Evolutionary conservation across 148 eudicot species (phyloP).

Genomic region (Fagopyrum esculentum): DNA sequence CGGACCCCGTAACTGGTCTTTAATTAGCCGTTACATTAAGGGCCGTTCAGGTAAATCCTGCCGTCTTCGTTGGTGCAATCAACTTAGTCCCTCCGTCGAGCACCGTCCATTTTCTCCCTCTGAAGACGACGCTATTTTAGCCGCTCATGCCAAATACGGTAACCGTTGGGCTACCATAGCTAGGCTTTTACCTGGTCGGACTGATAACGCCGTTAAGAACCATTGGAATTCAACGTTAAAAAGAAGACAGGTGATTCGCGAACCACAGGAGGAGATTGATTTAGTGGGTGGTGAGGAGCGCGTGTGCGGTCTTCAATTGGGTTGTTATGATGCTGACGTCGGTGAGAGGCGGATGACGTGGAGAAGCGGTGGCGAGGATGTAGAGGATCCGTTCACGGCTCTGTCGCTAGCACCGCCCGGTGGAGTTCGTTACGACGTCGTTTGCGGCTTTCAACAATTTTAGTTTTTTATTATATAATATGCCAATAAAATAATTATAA

Average conservation of each 20-base stretch:
- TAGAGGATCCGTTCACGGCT: conserved; percentile 40
- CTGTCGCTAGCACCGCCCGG: conserved; percentile 42
- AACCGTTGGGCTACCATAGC: conserved; percentile 65
- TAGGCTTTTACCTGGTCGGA: conserved; percentile 41
- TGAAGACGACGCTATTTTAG: conserved; percentile 41
- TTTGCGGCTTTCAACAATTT: conserved; percentile 7
- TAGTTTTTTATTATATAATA: not conserved
- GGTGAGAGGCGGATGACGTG: not conserved
- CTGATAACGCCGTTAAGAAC: conserved; percentile 52
- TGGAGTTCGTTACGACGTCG: conserved; percentile 47
- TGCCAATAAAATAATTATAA: not conserved
- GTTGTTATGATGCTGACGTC: not conserved
- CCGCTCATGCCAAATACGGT: conserved; percentile 39
- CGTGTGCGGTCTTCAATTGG: not conserved
- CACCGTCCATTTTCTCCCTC: conserved; percentile 38
- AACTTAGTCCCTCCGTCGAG: conserved; percentile 44
- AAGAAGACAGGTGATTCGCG: conserved; percentile 16
- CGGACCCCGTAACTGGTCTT: conserved; percentile 48
- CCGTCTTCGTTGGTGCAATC: conserved; percentile 55
- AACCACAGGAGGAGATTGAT: not conserved
- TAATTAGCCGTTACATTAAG: conserved; percentile 42
- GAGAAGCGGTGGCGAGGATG: not conserved
- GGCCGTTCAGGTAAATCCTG: conserved; percentile 56
- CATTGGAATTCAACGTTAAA: conserved; percentile 61
- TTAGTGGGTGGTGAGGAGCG: not conserved